Evolutionary conservation across 2,329 filamentous ascomycete genomes (phyloP).

Genomic region (Niveomyces coronatus): DNA sequence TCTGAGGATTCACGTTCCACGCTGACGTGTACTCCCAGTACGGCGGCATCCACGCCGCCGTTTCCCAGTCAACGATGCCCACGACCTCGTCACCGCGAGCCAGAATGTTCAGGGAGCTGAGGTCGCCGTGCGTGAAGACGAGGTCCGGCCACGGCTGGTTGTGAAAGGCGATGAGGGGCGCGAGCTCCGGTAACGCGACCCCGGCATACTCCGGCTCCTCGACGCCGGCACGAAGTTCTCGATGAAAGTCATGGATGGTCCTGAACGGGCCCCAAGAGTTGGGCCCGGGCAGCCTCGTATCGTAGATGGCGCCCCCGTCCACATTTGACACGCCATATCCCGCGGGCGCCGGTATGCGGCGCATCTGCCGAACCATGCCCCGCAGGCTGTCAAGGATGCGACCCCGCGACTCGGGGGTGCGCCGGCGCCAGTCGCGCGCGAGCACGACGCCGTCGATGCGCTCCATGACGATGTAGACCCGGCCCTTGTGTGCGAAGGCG

Average conservation of each 20-base stretch:
- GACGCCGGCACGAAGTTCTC: constrained; percentile 11
- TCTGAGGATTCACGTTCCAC: constrained; percentile 12
- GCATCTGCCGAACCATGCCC: constrained; percentile 13
- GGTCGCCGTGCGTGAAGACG: constrained; percentile 34
- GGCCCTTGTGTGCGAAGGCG: constrained; percentile 25
- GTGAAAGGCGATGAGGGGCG: constrained; percentile 12
- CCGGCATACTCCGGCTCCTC: constrained; percentile 1
- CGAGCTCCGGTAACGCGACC: constrained; percentile 4
- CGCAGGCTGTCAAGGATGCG: constrained; percentile 15
- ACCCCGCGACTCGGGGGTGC: constrained; percentile 12
- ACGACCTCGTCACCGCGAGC: constrained; percentile 17
- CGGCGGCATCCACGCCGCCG: constrained; percentile 15
- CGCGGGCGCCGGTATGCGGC: constrained; percentile 9
- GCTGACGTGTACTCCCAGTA: constrained; percentile 17
- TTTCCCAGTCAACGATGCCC: constrained; percentile 20
- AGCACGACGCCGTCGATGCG: constrained; percentile 19
- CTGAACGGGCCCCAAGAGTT: constrained; percentile 17
- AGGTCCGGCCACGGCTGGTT: constrained; percentile 7
- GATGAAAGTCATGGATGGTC: constrained; percentile 18
- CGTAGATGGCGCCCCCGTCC: constrained; percentile 15
- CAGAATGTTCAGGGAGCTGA: constrained; percentile 20
- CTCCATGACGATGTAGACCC: constrained; percentile 33
- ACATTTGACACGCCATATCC: constrained; percentile 11
- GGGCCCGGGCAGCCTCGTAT: constrained; percentile 14
- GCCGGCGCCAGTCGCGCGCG: constrained; percentile 9